Evolutionary conservation across 2,329 filamentous ascomycete species (phyloP).

Genomic region (Beauveria sp.): DNA sequence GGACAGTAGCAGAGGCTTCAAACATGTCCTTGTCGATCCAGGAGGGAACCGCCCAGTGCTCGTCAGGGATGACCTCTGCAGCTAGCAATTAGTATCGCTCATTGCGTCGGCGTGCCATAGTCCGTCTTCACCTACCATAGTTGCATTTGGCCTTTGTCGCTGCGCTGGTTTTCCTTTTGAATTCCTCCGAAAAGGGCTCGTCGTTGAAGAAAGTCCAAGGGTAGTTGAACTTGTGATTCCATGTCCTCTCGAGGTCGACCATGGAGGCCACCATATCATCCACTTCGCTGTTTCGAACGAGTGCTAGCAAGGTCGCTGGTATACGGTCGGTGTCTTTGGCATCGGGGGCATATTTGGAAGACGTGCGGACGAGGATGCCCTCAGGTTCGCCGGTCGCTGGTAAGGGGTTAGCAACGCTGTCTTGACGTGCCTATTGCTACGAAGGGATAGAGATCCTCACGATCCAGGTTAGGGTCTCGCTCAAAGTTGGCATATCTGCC

Average conservation of each 20-base stretch:
- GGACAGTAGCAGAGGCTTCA: slow-evolving; percentile 71
- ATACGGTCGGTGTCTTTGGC: slow-evolving; percentile 73
- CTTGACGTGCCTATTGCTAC: neutral
- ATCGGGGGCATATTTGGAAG: slow-evolving; percentile 69
- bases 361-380: slow-evolving; percentile 64
- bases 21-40: slow-evolving; percentile 92
- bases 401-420: slow-evolving; percentile 14
- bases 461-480: slow-evolving; percentile 78
- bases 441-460: slow-evolving; percentile 43
- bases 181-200: slow-evolving; percentile 84
- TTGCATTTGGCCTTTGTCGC: slow-evolving; percentile 81
- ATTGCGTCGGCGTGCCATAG: slow-evolving; percentile 1
- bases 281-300: slow-evolving; percentile 89
- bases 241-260: slow-evolving; percentile 84
- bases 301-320: slow-evolving; percentile 83
- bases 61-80: slow-evolving; percentile 77
- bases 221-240: slow-evolving; percentile 99
- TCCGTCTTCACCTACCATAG: slow-evolving; percentile 53
- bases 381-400: slow-evolving; percentile 76
- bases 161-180: slow-evolving; percentile 73
- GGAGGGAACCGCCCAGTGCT: slow-evolving; percentile 85
- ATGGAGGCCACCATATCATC: slow-evolving; percentile 80
- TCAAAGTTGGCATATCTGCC: slow-evolving; percentile 50
- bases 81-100: slow-evolving; percentile 11
- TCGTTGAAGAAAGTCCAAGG: slow-evolving; percentile 99